phyloP scores from a whole-genome alignment of 2,329 filamentous ascomycete species.

The Lasiodiplodia sp. region DNA sequence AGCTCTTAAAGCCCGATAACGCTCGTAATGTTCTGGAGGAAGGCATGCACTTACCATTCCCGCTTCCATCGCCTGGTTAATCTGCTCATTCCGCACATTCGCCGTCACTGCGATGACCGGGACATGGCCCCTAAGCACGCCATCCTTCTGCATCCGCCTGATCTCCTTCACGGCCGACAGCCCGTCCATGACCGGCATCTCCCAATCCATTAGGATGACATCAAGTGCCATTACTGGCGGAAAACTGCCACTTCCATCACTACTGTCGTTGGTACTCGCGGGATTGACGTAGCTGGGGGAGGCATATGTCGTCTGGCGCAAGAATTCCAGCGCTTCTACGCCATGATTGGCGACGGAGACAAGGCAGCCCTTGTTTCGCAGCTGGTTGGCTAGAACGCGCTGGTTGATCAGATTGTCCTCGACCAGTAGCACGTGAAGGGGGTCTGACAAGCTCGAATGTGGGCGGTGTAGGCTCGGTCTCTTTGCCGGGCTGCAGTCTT shows the following conservation, averaged over 20 bases:
- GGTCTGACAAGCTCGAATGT: neutral
- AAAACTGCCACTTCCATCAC: neutral
- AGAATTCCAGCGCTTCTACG: constrained; percentile 38
- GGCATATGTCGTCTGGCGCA: constrained; percentile 36
- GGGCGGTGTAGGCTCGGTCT: neutral
- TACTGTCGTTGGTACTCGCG: neutral
- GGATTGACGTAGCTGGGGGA: neutral
- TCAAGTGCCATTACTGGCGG: constrained; percentile 34
- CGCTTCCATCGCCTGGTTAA: constrained; percentile 43
- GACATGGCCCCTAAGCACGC: constrained; percentile 36
- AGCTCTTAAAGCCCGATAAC: neutral
- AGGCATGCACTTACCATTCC: constrained; percentile 40
- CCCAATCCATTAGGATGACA: constrained; percentile 47
- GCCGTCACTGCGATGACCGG: constrained; percentile 49
- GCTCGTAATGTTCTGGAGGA: neutral
- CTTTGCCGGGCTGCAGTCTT: neutral
- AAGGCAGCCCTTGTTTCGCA: constrained; percentile 41
- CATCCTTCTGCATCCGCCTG: constrained; percentile 41
- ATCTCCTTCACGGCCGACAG: constrained; percentile 44
- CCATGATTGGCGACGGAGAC: constrained; percentile 46
- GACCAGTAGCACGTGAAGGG: constrained; percentile 41
- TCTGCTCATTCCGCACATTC: constrained; percentile 47
- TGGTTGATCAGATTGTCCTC: constrained; percentile 50
- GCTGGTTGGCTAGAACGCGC: constrained; percentile 43
- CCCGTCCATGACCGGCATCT: constrained; percentile 51